Conservation (phyloP, 75 land plant genomes). For the Picea glauca region DNA sequence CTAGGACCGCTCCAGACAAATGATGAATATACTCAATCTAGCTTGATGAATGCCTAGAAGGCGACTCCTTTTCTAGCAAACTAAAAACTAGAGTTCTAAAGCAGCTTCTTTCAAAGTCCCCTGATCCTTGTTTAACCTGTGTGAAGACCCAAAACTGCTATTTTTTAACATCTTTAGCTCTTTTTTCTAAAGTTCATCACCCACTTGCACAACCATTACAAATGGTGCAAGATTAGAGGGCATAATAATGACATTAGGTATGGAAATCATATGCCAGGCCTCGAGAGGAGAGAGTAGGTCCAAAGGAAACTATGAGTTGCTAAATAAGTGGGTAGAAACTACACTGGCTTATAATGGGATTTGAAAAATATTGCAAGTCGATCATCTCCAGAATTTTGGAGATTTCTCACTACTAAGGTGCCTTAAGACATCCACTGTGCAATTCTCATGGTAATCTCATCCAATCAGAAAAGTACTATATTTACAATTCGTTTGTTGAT, state of each 20-base stretch:
- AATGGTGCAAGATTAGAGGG: conserved; percentile 90
- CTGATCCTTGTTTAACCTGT: too few relatives aligned
- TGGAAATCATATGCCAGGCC: conserved; percentile 43
- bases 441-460: conserved; percentile 72
- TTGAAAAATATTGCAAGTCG: conserved; percentile 66
- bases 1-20: too few relatives aligned
- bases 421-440: conserved; percentile 74
- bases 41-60: too few relatives aligned
- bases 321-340: conserved; percentile 90
- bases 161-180: not conserved
- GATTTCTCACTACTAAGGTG: conserved; percentile 87
- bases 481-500: conserved; percentile 70
- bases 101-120: too few relatives aligned
- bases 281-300: conserved; percentile 75
- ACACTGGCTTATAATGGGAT: conserved; percentile 66
- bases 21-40: too few relatives aligned
- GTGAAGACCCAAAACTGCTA: not conserved
- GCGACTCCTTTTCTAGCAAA: too few relatives aligned
- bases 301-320: conserved; percentile 62
- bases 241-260: conserved; percentile 72
- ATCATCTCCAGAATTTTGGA: conserved; percentile 59
- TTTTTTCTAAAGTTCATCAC: not conserved
- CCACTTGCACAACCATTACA: conserved; percentile 52
- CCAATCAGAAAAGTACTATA: conserved; percentile 51
- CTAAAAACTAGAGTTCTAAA: too few relatives aligned